Percentiles rank a stretch among this genome's conserved stretches.
phyloP scores from a whole-genome alignment of 192 early-diverging fungal genomes.

The Lobosporangium transversale region DNA sequence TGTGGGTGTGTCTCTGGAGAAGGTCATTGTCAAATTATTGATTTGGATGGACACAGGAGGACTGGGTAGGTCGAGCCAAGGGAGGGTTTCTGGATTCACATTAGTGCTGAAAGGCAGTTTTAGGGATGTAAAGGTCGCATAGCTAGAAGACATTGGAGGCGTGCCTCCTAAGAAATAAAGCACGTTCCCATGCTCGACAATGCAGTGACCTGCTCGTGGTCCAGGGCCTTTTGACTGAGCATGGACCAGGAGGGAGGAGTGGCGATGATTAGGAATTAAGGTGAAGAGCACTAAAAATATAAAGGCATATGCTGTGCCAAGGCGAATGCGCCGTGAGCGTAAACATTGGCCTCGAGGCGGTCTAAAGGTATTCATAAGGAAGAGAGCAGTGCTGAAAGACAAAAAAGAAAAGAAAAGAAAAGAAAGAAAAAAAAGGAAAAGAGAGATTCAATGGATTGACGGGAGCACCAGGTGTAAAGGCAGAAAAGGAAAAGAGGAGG shows the following conservation, averaged over 20 bases:
- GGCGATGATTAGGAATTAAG: neutral
- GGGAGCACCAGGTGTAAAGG: neutral
- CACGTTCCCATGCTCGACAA: slow-evolving; percentile 35
- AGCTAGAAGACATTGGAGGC: slow-evolving; percentile 20
- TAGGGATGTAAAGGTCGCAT: slow-evolving; percentile 39
- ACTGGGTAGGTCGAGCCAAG: slow-evolving; percentile 32
- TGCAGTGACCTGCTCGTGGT: slow-evolving; percentile 37
- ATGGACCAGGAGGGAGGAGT: neutral
- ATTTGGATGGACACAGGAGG: slow-evolving; percentile 41
- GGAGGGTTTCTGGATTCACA: slow-evolving; percentile 6
- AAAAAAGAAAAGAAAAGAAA: no score
- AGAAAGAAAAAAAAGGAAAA: slow-evolving; percentile 4
- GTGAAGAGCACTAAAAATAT: neutral
- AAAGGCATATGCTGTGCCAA: neutral
- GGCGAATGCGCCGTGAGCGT: neutral
- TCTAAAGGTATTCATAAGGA: no score
- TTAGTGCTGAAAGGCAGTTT: slow-evolving; percentile 17
- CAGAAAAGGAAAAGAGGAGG: neutral
- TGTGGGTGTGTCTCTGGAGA: neutral
- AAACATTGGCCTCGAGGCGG: no score
- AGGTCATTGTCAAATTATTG: slow-evolving; percentile 45
- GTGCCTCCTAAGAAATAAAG: slow-evolving; percentile 44
- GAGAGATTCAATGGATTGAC: neutral
- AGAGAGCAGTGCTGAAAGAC: no score
- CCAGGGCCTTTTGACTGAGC: slow-evolving; percentile 41